phyloP scores from a whole-genome alignment of 805 yeast genomes.

The Diddensiella santjacobensis region DNA sequence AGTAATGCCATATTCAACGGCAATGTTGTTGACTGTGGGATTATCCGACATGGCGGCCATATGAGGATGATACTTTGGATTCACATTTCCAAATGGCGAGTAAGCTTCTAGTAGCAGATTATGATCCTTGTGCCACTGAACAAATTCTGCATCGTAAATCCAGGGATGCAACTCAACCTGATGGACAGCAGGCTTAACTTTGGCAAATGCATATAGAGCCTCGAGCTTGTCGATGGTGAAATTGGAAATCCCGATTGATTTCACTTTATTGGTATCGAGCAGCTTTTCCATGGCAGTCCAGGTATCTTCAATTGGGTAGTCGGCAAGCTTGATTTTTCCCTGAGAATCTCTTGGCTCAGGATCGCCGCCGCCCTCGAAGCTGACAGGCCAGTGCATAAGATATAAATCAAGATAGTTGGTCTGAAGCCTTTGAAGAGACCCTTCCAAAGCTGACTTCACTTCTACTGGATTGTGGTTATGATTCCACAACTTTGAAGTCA shows the following conservation, averaged over 20 bases:
- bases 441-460: conserved; percentile 42
- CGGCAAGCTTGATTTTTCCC: conserved; percentile 19
- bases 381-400: conserved; percentile 53
- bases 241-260: conserved; percentile 75
- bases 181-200: conserved; percentile 60
- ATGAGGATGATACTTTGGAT: conserved; percentile 8
- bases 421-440: conserved; percentile 39
- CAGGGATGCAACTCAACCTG: conserved; percentile 77
- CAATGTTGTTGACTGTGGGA: neutral
- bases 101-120: neutral
- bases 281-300: conserved; percentile 63
- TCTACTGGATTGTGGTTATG: conserved; percentile 35
- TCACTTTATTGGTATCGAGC: conserved; percentile 41
- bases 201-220: conserved; percentile 45
- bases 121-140: conserved; percentile 1
- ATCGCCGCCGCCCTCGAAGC: conserved; percentile 35
- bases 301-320: conserved; percentile 40
- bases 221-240: conserved; percentile 52
- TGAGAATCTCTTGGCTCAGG: conserved; percentile 26
- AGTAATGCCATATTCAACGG: neutral
- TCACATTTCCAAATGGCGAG: conserved; percentile 4
- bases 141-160: conserved; percentile 22
- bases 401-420: conserved; percentile 51
- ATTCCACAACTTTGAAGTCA: conserved; percentile 40
- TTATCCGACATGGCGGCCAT: conserved; percentile 1